These are phyloP conservation scores for Syzygium aqueum DNA, from an alignment of 345 rosid genomes.

Conservation along the genomic window DNA sequence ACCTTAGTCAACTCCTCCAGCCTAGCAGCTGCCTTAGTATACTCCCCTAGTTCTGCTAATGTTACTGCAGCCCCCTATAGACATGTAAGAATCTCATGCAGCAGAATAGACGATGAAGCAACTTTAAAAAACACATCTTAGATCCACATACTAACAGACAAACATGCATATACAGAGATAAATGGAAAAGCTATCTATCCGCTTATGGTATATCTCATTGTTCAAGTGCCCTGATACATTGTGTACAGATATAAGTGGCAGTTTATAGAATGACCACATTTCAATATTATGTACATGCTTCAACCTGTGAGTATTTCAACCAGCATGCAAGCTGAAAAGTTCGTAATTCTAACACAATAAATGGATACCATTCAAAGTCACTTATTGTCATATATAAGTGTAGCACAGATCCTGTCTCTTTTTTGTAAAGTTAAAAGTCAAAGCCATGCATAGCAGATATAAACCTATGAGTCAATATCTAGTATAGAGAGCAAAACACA, in stretches of 20 bases:
- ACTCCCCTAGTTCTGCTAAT: constrained; percentile 76
- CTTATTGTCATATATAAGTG: neutral
- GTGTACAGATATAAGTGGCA: neutral
- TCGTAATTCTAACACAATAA: neutral
- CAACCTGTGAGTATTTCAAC: neutral
- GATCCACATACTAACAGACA: neutral
- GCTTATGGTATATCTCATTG: neutral
- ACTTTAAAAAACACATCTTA: neutral
- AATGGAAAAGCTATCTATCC: neutral
- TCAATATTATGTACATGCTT: neutral
- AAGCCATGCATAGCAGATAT: neutral
- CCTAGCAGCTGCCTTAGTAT: constrained; percentile 46
- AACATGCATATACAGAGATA: neutral
- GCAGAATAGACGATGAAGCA: neutral
- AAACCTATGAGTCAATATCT: neutral
- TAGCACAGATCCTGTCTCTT: neutral
- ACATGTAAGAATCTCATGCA: neutral
- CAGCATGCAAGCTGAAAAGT: neutral
- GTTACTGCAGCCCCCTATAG: constrained; percentile 92
- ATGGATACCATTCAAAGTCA: neutral
- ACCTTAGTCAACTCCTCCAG: constrained; percentile 85
- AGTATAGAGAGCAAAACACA: neutral
- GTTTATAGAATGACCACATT: neutral
- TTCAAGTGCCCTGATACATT: neutral
- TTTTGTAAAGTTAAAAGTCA: neutral